Evolutionary conservation across 177 flowering plant genomes (phyloP), one percentile per base, ranked within the genome.

Genomic region (Viscum album): DNA sequence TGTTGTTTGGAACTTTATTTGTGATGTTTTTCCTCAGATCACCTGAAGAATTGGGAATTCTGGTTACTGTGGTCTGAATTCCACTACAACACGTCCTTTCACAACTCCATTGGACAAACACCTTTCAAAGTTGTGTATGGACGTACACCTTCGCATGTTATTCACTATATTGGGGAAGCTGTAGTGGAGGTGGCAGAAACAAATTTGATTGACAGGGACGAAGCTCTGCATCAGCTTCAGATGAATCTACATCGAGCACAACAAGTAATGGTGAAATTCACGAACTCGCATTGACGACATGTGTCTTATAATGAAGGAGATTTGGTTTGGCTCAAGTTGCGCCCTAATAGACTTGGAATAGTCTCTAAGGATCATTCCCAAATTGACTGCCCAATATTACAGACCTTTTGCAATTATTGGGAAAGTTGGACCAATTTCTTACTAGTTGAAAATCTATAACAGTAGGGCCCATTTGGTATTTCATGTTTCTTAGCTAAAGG

Each of bases 11-110:
- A 67, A 59, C 34, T 12, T 0, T 43, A 67, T 26, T 26, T 67
- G 26, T 10, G 24, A 11, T 67, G 69, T 23, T 32, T 43, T 31
- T 16, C 2, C 16, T 26, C 26, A 1, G 24, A 29, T 13, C 26
- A 67, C 28, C 69, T 59, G n/a, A 30, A 45, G 26, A 10, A 16
- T n/a, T 67, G 36, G 69, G 17, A 12, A 11, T 17, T 29, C 17
- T 67, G 69, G 69, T 29, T 67, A 1, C 35, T 59, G 6, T 43
- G 24, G 69, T 56, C 69, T 12, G 35, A 67, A 32, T 67, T 28
- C 7, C 19, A 59, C 26, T 67, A 66, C 36, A 66, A 67, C 29
- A 39, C 26, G 4, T 34, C 62, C 21, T 21, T 43, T 21, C 47
- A 43, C 47, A 12, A 13, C 1, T 0, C 47, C 21, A 43, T 21